Evolutionary conservation across 352 stramenopile genomes (phyloP).

Genomic region (Sclerospora graminicola): DNA sequence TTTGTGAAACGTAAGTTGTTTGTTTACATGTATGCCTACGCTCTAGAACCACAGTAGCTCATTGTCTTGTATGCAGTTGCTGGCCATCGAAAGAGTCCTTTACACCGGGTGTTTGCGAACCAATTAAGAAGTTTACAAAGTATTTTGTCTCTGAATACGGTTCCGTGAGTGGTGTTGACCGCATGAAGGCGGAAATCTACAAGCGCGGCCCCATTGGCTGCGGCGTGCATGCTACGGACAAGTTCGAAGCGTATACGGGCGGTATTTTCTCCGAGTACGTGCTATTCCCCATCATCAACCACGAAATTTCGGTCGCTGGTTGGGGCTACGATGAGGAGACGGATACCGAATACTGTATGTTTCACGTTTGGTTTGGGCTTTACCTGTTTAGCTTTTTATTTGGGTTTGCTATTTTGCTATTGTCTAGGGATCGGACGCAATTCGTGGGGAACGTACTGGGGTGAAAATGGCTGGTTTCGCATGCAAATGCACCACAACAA

Average conservation of each 20-base stretch:
- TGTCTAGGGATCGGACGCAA: constrained; percentile 81
- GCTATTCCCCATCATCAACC: constrained; percentile 77
- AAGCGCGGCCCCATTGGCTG: constrained; percentile 87
- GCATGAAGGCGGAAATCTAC: constrained; percentile 90
- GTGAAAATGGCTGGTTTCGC: constrained; percentile 88
- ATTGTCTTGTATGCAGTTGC: constrained; percentile 30
- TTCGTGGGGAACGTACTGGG: constrained; percentile 90
- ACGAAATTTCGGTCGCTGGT: constrained; percentile 85
- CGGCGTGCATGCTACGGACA: constrained; percentile 75
- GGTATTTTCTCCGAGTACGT: constrained; percentile 81
- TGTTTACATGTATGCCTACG: not conserved
- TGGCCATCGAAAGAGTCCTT: constrained; percentile 84
- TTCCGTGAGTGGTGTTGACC: constrained; percentile 68
- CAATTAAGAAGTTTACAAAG: constrained; percentile 81
- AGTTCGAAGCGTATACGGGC: constrained; percentile 71
- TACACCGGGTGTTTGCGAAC: constrained; percentile 67
- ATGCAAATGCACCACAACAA: constrained; percentile 89
- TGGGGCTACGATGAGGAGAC: constrained; percentile 83
- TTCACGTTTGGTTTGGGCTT: not conserved
- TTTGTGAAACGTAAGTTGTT: constrained; percentile 68
- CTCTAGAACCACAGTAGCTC: not conserved
- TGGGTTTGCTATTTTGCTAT: not conserved
- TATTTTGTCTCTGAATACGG: constrained; percentile 89
- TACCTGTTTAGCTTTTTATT: not conserved
- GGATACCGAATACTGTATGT: constrained; percentile 84